Evolutionary conservation across 345 rosid species (phyloP).

Genomic region (Excoecaria cochinchinensis): DNA sequence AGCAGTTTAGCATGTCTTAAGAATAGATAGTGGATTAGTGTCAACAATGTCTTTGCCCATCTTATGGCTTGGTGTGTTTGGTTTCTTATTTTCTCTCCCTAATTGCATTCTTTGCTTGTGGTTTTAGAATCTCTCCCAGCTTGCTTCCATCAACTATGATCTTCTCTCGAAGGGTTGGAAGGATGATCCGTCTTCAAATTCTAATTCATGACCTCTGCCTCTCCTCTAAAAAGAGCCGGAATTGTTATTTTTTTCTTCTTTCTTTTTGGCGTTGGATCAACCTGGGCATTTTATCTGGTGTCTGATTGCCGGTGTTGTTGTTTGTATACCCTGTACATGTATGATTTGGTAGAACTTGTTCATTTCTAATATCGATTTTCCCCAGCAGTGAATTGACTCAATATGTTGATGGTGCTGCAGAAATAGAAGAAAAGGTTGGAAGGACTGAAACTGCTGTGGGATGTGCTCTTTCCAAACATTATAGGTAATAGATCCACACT

Average conservation of each 20-base stretch:
- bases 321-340: conserved; percentile 78
- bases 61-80: background rate
- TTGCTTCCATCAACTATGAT: conserved; percentile 97
- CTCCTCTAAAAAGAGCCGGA: conserved; percentile 16
- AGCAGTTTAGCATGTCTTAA: background rate
- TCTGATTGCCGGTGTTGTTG: conserved; percentile 28
- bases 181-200: conserved; percentile 62
- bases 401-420: conserved; percentile 30
- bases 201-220: conserved; percentile 36
- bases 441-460: conserved; percentile 33
- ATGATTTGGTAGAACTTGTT: conserved; percentile 23
- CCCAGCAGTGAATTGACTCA: background rate
- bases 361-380: background rate
- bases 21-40: background rate
- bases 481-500: conserved; percentile 31
- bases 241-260: background rate
- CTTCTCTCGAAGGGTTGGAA: conserved; percentile 95
- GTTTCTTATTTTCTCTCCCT: no score
- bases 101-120: conserved; percentile 11
- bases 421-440: conserved; percentile 38
- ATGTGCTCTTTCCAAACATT: conserved; percentile 25
- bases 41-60: background rate
- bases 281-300: conserved; percentile 24
- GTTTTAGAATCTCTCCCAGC: conserved; percentile 85
- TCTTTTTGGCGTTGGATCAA: conserved; percentile 12